Base-by-base conservation (phyloP, 768 basidiomycete species). In the Scleroderma bovista region DNA sequence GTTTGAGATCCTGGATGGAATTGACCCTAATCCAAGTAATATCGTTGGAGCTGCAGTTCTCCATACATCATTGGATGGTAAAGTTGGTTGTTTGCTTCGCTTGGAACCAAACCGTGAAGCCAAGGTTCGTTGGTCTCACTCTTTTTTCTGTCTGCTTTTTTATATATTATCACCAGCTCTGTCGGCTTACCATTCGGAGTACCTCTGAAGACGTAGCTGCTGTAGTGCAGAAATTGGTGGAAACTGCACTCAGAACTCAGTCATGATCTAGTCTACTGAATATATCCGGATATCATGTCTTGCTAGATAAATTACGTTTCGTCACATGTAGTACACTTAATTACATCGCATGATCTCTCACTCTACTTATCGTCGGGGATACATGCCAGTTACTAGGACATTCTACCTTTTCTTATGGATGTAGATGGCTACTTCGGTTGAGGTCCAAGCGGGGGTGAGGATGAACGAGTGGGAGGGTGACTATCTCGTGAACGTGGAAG, bases 101-200 rank as follows among this genome's bases (percentile, higher is more conserved):
- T 66, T 97, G 24, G 96, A 99, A 67, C 96, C 96, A 2, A 99
- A 97, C 70, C 79, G 82, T 46, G 93, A 96, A 52, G 96, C 95
- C 23, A 95, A 96, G 79, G 93, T 92, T 61, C 45, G 77, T 51
- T 54, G 6, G 19, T 38, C 8, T 12, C 51, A 32, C 26, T 48
- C 23, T n/a, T 50, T 17, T 37, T 33, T 40, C 34, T 20, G 17
- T 24, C 23, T 15, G 7, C 39, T 20, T 43, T 24, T 33, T 17
- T 39, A 38, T 39, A 38, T 54, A 12, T 54, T 22, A 39, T 16
- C 20, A 24, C 50, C 62, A 95, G 90, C 74, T 97, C 31, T 97
- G 93, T 69, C 86, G 96, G 32, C 63, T 97, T 52, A 99, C 96
- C 6, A 79, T 97, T 39, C 80, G 96, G 62, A 95, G 93, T 61